Evolutionary conservation across 1,284 basidiomycete species (phyloP), one percentile per base, ranked within the genome.

Genomic region (Trametes sp.): DNA sequence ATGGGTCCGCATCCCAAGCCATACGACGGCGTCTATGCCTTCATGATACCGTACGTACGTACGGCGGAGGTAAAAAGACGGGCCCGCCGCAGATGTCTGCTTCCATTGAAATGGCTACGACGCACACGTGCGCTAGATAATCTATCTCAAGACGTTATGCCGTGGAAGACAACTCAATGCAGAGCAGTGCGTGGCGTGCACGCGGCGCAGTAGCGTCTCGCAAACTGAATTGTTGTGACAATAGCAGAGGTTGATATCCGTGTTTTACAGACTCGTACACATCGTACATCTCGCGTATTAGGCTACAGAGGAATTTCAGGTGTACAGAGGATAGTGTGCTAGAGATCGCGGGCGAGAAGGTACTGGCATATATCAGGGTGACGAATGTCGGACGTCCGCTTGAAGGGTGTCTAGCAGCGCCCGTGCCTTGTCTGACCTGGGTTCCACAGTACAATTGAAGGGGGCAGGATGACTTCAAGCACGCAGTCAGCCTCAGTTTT

Each of bases 211-310:
- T n/a, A n/a, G n/a, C n/a, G n/a, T n/a, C n/a, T n/a, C n/a, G n/a
- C n/a, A n/a, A n/a, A n/a, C n/a, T n/a, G n/a, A n/a, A n/a, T n/a
- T n/a, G n/a, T 74, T 0, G 83, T 81, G 26, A 84, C 82, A 2
- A 81, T 82, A 80, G 84, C 84, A 56, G 83, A 84, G 38, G 38
- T 41, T 7, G 38, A 19, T 41, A 41, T 41, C 19, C 14, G 19
- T 41, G 38, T 41, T 19, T 6, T 19, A 41, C 44, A 11, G 24
- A 45, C 10, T 26, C 21, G 13, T 45, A 45, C 44, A 45, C 9
- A 4, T 45, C 44, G 21, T 45, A 45, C 44, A 45, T 8, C 44
- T 24, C 44, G 8, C 44, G 24, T 14, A 7, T 14, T 24, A 26
- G 21, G 24, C 23, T 45, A 45, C 44, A 45, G 24, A 10, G 44